phyloP scores from a whole-genome alignment of 1,139 yeast genomes.

The Suhomyces bribrorum region DNA sequence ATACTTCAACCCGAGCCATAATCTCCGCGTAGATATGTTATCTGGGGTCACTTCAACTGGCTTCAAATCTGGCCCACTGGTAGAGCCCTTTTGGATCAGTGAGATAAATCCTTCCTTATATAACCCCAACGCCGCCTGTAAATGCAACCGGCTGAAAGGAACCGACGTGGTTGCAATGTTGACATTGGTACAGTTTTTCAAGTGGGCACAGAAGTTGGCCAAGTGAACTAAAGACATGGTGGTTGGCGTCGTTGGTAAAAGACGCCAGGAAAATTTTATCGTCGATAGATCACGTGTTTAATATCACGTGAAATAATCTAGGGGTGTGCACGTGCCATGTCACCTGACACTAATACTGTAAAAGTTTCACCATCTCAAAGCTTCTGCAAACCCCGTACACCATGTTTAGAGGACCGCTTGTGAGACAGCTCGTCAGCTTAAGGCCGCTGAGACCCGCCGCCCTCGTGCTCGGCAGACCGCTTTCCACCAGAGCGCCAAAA shows the following conservation, averaged over 20 bases:
- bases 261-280: no score
- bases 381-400: neutral
- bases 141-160: slow-evolving; percentile 81
- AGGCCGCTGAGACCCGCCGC: neutral
- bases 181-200: slow-evolving; percentile 84
- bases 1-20: slow-evolving; percentile 92
- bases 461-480: slow-evolving; percentile 1
- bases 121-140: slow-evolving; percentile 79
- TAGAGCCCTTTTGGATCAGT: slow-evolving; percentile 84
- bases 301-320: no score
- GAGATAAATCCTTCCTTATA: slow-evolving; percentile 90
- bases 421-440: neutral
- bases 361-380: neutral
- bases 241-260: no score
- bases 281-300: no score
- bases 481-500: slow-evolving; percentile 1
- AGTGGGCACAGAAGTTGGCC: slow-evolving; percentile 83
- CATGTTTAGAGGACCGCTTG: neutral
- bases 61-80: slow-evolving; percentile 76
- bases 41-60: slow-evolving; percentile 85
- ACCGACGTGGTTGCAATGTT: slow-evolving; percentile 73
- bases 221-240: slow-evolving; percentile 81
- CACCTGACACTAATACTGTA: no score
- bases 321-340: no score
- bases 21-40: slow-evolving; percentile 79